Base-by-base conservation (phyloP, 169 alveolate genomes). In the Plasmodium sp. region DNA sequence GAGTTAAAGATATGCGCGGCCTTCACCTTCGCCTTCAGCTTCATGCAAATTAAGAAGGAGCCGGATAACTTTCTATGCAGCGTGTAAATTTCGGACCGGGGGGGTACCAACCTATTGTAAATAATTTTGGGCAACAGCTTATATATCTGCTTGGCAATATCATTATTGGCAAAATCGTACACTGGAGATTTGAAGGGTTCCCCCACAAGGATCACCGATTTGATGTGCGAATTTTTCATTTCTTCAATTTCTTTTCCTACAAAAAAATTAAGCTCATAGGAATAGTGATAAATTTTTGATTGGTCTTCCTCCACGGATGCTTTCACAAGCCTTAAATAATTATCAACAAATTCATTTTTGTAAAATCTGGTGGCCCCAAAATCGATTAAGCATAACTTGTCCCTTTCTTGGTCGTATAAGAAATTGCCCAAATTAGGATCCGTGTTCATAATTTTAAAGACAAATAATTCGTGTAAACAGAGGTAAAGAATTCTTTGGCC, bases 361-460 rank as follows among this genome's bases (percentile, higher is more conserved):
- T 95, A 98, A 16, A 93, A 93, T 96, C 84, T 62, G 45, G 98
- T 98, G 16, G 99, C 98, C 10, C 99, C 99, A 75, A 98, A 98
- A 82, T 98, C 99, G 34, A 98, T 95, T 45, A 98, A 92, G 45
- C 98, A 96, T 58, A 98, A 94, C 48, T 95, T 92, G 43, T 97
- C 97, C n/a, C 86, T 92, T 45, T 95, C 82, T 18, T 82, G 83
- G 73, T 97, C 96, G 84, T 96, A 97, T 81, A 97, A 84, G 93
- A 97, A 98, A 94, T 98, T 98, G 39, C 98, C 98, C 31, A 99
- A 98, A 94, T 98, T 98, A 3, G 99, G 99, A 94, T 98, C 99
- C 34, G 99, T 97, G 84, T 97, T 96, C 98, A 98, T 97, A 81
- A 97, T 96, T 58, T 96, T 97, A 93, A 96, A 98, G 56, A 96